Percentiles rank a stretch among this genome's conserved stretches.
These are phyloP conservation scores for Lenwebbia sp. DNA, from an alignment of 345 rosid species.

Conservation along the genomic window DNA sequence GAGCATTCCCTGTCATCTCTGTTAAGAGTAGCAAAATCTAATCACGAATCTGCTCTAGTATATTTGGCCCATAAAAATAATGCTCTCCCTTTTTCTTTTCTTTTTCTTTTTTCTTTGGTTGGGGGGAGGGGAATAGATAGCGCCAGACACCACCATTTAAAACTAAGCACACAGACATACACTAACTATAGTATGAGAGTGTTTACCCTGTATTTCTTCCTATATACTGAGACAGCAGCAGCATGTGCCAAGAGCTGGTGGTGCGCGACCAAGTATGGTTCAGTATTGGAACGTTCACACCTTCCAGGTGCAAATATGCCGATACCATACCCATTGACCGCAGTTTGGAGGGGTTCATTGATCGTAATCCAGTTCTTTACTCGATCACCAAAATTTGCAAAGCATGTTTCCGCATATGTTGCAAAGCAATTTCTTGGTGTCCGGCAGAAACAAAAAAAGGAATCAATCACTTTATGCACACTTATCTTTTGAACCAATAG, in stretches of 20 bases:
- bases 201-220: conserved; percentile 59
- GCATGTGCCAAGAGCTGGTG: conserved; percentile 84
- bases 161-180: background rate
- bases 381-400: conserved; percentile 72
- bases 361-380: conserved; percentile 83
- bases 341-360: conserved; percentile 67
- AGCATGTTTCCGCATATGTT: conserved; percentile 61
- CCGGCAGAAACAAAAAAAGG: background rate
- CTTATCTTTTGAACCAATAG: background rate
- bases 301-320: conserved; percentile 72
- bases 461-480: background rate
- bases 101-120: too few relatives aligned
- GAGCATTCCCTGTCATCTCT: too few relatives aligned
- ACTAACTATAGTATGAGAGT: background rate
- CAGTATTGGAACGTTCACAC: conserved; percentile 44
- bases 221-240: conserved; percentile 53
- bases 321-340: conserved; percentile 38
- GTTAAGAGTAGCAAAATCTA: too few relatives aligned
- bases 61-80: too few relatives aligned
- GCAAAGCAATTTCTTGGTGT: conserved; percentile 69
- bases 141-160: background rate
- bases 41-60: too few relatives aligned
- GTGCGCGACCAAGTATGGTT: conserved; percentile 72
- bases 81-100: too few relatives aligned
- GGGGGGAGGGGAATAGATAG: background rate